Evolutionary conservation across 768 basidiomycete genomes (phyloP), one percentile per base, ranked within the genome.

Genomic region (Grammothele lineata): DNA sequence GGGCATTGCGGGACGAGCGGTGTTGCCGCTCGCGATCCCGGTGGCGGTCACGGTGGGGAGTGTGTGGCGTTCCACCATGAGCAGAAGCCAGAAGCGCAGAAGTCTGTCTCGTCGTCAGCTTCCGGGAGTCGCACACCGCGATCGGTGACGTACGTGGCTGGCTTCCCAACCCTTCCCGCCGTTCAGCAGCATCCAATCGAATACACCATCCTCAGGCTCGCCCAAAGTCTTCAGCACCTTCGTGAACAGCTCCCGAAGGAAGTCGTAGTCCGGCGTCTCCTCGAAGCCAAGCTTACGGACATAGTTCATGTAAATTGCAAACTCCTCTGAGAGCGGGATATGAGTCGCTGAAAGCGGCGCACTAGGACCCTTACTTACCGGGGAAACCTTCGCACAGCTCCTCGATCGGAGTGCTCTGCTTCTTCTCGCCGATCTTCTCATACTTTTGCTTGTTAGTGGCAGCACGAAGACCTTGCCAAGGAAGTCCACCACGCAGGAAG

Each of bases 391-490:
- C 95, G 57, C 93, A 95, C 26, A 99, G 71, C 64, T 99, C 95
- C 21, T 80, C 73, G 57, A 99, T 97, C 6, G 81, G 75, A 14
- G 95, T 96, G 7, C 80, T 87, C 68, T 98, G 95, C 71, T 92
- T 99, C 78, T 97, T 98, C 73, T 96, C 96, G 39, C 95, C 96
- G 57, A 99, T 99, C 74, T 98, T 98, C 70, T 99, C 96, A 65
- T 99, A 99, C 72, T 98, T 98, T 67, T 98, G 95, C 72, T 98
- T 98, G 76, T 99, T 98, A 1, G 95, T 99, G 8, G 93, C 93
- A 18, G 95, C 96, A 61, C 94, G 83, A 53, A 99, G 74, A 37
- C 95, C 95, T 65, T 99, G 95, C 95, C 95, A 99, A 22, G 95
- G 95, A 46, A 99, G 76, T 17, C 93, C 92, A 21, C 95, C 95